Conservation (phyloP, 1,284 basidiomycete genomes). For the Apiotrichum porosum region DNA sequence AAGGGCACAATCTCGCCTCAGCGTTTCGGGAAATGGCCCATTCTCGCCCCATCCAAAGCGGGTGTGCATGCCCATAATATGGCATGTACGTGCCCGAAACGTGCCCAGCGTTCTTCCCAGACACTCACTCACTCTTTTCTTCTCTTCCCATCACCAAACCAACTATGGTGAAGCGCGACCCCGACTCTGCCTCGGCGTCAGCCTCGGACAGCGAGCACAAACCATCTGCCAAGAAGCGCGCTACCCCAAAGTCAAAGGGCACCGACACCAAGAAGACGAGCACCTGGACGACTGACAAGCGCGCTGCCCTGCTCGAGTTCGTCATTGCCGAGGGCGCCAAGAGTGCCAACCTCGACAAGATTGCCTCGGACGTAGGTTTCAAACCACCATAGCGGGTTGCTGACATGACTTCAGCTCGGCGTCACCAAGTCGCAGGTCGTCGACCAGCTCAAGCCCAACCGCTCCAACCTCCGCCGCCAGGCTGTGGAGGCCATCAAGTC, state of each 20-base stretch:
- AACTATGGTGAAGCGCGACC: background rate
- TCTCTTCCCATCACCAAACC: too few species aligned
- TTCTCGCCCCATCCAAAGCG: too few species aligned
- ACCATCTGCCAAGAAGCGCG: too few species aligned
- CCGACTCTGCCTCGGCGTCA: background rate
- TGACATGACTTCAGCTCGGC: background rate
- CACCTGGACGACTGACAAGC: conserved; percentile 1
- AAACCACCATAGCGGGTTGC: background rate
- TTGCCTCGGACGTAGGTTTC: background rate
- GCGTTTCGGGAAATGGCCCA: too few species aligned
- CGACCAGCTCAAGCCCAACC: conserved; percentile 10
- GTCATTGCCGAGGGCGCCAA: background rate
- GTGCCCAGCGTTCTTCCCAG: too few species aligned
- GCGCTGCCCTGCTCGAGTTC: background rate
- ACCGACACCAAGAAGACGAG: background rate
- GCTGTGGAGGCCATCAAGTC: too few species aligned
- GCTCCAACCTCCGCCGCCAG: conserved; percentile 5
- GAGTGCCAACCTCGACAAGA: background rate
- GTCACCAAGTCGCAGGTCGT: conserved; percentile 1
- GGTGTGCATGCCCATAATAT: too few species aligned
- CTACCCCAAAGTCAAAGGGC: background rate
- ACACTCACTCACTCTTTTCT: background rate
- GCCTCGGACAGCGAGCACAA: too few species aligned
- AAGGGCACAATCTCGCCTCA: too few species aligned
- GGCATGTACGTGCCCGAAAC: too few species aligned